Percentiles rank a stretch among this genome's conserved stretches.
Evolutionary conservation across 495 filamentous ascomycete genomes (phyloP).

Genomic region (Penicillium steckii): DNA sequence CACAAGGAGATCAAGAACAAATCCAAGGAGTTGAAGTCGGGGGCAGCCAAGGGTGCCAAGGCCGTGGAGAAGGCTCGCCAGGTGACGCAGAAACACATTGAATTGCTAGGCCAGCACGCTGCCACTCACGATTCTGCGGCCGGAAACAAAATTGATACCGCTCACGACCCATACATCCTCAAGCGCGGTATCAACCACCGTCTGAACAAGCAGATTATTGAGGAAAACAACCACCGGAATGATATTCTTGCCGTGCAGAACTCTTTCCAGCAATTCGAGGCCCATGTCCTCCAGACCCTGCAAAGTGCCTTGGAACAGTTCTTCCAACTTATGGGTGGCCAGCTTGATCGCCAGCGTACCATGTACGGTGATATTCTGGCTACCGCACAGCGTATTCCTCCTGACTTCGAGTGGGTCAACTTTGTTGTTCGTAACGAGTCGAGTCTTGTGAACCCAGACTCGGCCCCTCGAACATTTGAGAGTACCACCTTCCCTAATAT

Average conservation of each 20-base stretch:
- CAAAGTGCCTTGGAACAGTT: slow-evolving; percentile 81
- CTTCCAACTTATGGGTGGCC: slow-evolving; percentile 69
- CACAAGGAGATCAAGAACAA: slow-evolving; percentile 97
- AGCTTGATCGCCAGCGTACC: slow-evolving; percentile 73
- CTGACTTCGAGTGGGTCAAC: slow-evolving; percentile 90
- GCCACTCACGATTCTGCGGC: slow-evolving; percentile 70
- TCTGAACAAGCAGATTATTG: slow-evolving; percentile 84
- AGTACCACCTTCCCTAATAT: slow-evolving; percentile 84
- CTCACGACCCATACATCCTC: slow-evolving; percentile 85
- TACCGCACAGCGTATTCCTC: slow-evolving; percentile 73
- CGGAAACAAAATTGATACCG: slow-evolving; percentile 58
- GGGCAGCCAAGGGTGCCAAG: slow-evolving; percentile 85
- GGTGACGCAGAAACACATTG: slow-evolving; percentile 90
- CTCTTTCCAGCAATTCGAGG: slow-evolving; percentile 84
- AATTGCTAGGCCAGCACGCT: slow-evolving; percentile 82
- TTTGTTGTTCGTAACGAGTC: slow-evolving; percentile 69
- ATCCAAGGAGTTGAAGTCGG: slow-evolving; percentile 77
- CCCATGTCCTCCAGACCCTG: slow-evolving; percentile 77
- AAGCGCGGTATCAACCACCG: slow-evolving; percentile 78
- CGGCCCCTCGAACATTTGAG: slow-evolving; percentile 66
- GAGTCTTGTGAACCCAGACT: slow-evolving; percentile 76
- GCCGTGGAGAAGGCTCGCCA: slow-evolving; percentile 86
- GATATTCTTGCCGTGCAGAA: slow-evolving; percentile 87
- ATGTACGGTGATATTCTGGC: slow-evolving; percentile 83
- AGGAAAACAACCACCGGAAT: slow-evolving; percentile 92